Percentiles rank a stretch among this genome's conserved stretches.
phyloP scores from a whole-genome alignment of 768 basidiomycete species.

The Mycena galericulata region DNA sequence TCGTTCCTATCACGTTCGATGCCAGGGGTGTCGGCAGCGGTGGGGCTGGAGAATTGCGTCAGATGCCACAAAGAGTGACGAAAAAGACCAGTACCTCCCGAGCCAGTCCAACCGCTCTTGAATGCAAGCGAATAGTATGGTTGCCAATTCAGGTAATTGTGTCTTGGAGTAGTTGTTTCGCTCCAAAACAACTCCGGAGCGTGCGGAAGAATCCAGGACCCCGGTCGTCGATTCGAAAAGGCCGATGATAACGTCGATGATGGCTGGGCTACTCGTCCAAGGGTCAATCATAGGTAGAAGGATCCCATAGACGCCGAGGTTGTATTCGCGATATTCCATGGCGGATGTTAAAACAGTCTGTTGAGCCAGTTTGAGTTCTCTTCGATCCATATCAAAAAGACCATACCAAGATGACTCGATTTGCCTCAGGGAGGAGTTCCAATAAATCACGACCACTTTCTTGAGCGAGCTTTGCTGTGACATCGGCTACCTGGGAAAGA shows the following conservation, averaged over 20 bases:
- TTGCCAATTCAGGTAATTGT: conserved; percentile 76
- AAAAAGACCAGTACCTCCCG: conserved; percentile 54
- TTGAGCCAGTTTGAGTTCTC: not conserved
- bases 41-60: conserved; percentile 49
- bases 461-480: conserved; percentile 57
- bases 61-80: not conserved
- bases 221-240: conserved; percentile 78
- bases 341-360: conserved; percentile 83
- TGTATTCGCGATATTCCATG: conserved; percentile 78
- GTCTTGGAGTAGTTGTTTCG: conserved; percentile 53
- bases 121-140: conserved; percentile 71
- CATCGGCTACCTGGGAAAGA: conserved; percentile 68
- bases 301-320: conserved; percentile 82
- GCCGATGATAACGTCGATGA: conserved; percentile 76
- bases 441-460: conserved; percentile 58
- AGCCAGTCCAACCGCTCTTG: conserved; percentile 80
- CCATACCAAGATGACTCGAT: conserved; percentile 76
- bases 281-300: conserved; percentile 75
- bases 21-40: conserved; percentile 60
- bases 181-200: conserved; percentile 41
- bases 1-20: conserved; percentile 67
- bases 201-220: conserved; percentile 54
- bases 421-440: conserved; percentile 72
- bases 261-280: conserved; percentile 82
- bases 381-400: conserved; percentile 28